phyloP scores from a whole-genome alignment of 805 yeast genomes.

The Maudiozyma bulderi region DNA sequence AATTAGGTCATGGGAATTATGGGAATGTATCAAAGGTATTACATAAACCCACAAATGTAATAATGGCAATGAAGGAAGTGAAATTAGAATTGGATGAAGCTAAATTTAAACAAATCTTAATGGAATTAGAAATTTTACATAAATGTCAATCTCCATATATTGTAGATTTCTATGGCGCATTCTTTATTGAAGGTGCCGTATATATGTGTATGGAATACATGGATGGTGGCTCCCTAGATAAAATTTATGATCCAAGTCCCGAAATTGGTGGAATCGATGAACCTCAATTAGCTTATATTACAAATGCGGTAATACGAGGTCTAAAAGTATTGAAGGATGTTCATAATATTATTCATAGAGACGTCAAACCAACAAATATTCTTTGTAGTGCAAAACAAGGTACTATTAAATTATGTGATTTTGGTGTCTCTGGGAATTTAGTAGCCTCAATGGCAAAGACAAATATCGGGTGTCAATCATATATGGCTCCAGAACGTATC shows the following conservation, averaged over 20 bases:
- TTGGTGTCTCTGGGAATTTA: constrained; percentile 90
- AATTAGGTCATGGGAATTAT: constrained; percentile 90
- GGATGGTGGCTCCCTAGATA: constrained; percentile 94
- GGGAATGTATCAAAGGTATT: constrained; percentile 91
- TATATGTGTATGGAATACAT: constrained; percentile 96
- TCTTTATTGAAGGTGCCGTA: constrained; percentile 94
- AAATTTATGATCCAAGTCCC: constrained; percentile 51
- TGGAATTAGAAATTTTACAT: constrained; percentile 93
- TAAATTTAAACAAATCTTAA: constrained; percentile 86
- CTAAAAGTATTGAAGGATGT: constrained; percentile 75
- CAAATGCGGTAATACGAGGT: constrained; percentile 73
- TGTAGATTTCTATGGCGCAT: constrained; percentile 95
- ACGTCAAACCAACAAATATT: constrained; percentile 93
- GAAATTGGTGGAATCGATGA: constrained; percentile 60
- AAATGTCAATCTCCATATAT: constrained; percentile 84
- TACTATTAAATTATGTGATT: constrained; percentile 86
- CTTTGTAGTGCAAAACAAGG: constrained; percentile 67
- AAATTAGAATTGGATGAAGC: constrained; percentile 85
- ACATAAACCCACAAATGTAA: constrained; percentile 83
- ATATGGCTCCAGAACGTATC: constrained; percentile 98
- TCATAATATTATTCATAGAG: constrained; percentile 91
- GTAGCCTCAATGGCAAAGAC: constrained; percentile 94
- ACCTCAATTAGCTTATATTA: constrained; percentile 65
- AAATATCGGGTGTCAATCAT: constrained; percentile 94
- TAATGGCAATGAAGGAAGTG: constrained; percentile 97